Evolutionary conservation across 1,284 basidiomycete genomes (phyloP).

Genomic region (Puccinia novopanici): DNA sequence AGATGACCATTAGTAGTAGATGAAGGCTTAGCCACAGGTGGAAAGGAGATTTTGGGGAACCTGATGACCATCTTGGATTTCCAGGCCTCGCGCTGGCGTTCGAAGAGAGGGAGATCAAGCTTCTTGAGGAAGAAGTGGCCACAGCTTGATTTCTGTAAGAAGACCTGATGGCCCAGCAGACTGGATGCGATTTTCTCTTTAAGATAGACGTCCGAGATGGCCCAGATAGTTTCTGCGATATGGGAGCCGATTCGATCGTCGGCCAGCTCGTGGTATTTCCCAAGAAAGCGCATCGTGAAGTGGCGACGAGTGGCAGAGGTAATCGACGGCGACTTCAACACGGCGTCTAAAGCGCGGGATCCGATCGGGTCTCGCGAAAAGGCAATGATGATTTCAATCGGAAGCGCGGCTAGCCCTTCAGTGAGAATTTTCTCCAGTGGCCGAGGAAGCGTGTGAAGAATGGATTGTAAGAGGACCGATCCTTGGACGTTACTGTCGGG

Average conservation of each 20-base stretch:
- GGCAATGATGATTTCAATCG: conserved; percentile 59
- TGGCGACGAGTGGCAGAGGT: conserved; percentile 69
- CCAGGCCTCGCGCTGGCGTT: conserved; percentile 80
- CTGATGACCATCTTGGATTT: conserved; percentile 60
- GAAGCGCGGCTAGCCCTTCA: conserved; percentile 61
- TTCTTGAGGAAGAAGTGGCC: conserved; percentile 82
- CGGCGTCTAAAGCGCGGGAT: conserved; percentile 77
- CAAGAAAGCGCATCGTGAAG: conserved; percentile 73
- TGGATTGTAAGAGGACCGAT: conserved; percentile 76
- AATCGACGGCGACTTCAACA: conserved; percentile 72
- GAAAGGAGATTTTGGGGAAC: neutral
- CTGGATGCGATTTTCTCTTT: conserved; percentile 63
- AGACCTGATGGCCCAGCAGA: conserved; percentile 18
- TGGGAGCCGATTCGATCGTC: conserved; percentile 85
- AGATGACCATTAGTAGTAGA: neutral
- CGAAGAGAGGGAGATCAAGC: conserved; percentile 75
- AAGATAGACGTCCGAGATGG: conserved; percentile 80
- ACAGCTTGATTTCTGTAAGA: conserved; percentile 72
- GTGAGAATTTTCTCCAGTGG: conserved; percentile 70
- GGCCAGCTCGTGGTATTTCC: conserved; percentile 73
- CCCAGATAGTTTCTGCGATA: conserved; percentile 83
- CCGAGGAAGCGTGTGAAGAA: conserved; percentile 70
- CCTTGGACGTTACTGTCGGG: conserved; percentile 77
- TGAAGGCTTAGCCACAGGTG: neutral
- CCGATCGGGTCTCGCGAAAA: conserved; percentile 73